A percentile compares a stretch with the other conserved stretches of the same genome.
These are phyloP conservation scores for Yarrowia deformans DNA, from an alignment of 805 yeast species.

Conservation along the genomic window DNA sequence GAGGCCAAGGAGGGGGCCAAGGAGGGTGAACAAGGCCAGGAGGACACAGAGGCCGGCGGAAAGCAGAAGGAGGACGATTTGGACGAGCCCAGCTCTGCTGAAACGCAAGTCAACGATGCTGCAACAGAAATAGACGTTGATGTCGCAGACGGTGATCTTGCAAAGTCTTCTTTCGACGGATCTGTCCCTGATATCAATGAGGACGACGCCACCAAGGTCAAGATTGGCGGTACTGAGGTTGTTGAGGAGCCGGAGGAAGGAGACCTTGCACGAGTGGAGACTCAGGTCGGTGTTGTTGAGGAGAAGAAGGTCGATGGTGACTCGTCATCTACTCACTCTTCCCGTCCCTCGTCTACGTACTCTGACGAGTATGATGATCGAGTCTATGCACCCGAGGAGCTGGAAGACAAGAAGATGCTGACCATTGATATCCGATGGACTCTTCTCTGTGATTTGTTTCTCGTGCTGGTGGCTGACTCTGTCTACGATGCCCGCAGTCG, in stretches of 20 bases:
- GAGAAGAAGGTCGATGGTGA: background rate
- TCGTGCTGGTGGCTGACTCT: slow-evolving; percentile 80
- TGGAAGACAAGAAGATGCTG: slow-evolving; percentile 48
- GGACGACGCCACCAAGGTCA: slow-evolving; percentile 28
- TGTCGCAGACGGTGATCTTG: background rate
- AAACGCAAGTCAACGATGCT: background rate
- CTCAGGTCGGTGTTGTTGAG: background rate
- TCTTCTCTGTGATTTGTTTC: slow-evolving; percentile 85
- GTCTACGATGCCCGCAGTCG: slow-evolving; percentile 90
- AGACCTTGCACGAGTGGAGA: slow-evolving; percentile 18
- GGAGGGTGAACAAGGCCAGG: background rate
- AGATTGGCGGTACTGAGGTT: slow-evolving; percentile 37
- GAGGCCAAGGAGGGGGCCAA: slow-evolving; percentile 37
- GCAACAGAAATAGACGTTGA: background rate
- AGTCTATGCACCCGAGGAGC: slow-evolving; percentile 44
- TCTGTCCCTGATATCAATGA: slow-evolving; percentile 13
- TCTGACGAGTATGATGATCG: slow-evolving; percentile 35
- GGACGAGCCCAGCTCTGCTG: background rate
- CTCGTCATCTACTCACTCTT: background rate
- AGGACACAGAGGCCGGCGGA: background rate
- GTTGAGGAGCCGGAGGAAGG: slow-evolving; percentile 12
- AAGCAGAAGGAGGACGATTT: background rate
- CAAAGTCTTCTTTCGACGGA: slow-evolving; percentile 1
- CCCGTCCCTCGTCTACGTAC: slow-evolving; percentile 13
- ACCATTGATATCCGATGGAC: slow-evolving; percentile 92